Conservation (phyloP, 2,329 filamentous ascomycete species). For the Clarireedia sp. region DNA sequence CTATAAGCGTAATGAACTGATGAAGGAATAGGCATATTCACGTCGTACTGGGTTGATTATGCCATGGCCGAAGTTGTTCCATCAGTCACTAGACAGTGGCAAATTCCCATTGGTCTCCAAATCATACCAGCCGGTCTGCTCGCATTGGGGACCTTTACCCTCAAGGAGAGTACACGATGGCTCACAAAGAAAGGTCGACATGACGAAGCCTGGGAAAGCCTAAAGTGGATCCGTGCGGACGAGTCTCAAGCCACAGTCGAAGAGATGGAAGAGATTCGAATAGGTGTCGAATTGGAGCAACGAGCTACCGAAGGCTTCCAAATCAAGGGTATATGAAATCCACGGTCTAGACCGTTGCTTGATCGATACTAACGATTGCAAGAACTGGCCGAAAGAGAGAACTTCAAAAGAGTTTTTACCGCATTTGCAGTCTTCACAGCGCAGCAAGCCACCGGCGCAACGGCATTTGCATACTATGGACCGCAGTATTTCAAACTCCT, state of each 20-base stretch:
- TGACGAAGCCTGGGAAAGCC: constrained; percentile 39
- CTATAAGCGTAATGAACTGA: not conserved
- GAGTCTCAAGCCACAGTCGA: constrained; percentile 30
- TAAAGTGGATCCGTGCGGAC: constrained; percentile 46
- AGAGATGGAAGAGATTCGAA: constrained; percentile 37
- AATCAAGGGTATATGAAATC: constrained; percentile 4
- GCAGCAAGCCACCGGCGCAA: constrained; percentile 42
- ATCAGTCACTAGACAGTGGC: constrained; percentile 38
- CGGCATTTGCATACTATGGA: constrained; percentile 43
- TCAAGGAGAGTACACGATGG: constrained; percentile 43
- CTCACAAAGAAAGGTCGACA: constrained; percentile 37
- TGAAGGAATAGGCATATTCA: not conserved
- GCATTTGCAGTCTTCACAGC: constrained; percentile 11
- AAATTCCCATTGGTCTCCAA: constrained; percentile 36
- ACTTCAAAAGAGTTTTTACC: constrained; percentile 22
- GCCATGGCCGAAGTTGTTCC: constrained; percentile 35
- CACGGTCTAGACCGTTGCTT: not conserved
- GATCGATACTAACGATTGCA: not conserved
- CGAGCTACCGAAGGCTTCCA: constrained; percentile 35
- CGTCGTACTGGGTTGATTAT: constrained; percentile 39
- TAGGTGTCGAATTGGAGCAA: constrained; percentile 40
- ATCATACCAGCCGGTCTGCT: constrained; percentile 40
- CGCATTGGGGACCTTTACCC: constrained; percentile 40
- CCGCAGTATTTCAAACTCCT: constrained; percentile 42
- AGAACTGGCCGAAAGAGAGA: constrained; percentile 12